phyloP scores from a whole-genome alignment of 1,139 yeast genomes.

The Suzukiozyma palmioleophila region DNA sequence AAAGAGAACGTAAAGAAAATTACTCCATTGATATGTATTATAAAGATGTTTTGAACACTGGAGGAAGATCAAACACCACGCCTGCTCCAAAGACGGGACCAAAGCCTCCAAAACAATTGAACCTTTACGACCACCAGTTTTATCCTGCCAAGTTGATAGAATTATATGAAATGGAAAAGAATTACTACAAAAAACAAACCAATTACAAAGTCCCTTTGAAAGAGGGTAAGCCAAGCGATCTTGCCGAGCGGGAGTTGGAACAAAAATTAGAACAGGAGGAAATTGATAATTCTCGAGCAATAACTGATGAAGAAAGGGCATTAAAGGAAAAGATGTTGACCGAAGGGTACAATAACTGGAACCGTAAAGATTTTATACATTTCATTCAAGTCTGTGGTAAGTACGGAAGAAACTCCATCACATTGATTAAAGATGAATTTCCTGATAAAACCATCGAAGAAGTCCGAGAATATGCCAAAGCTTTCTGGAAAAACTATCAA shows the following conservation, averaged over 20 bases:
- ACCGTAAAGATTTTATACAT: conserved; percentile 66
- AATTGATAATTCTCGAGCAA: conserved; percentile 58
- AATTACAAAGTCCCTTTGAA: conserved; percentile 47
- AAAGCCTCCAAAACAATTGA: conserved; percentile 64
- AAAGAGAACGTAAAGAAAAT: conserved; percentile 75
- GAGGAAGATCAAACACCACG: conserved; percentile 42
- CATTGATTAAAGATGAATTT: conserved; percentile 58
- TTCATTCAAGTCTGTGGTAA: conserved; percentile 59
- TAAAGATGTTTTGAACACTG: conserved; percentile 70
- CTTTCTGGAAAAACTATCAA: conserved; percentile 62
- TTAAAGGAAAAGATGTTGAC: conserved; percentile 50
- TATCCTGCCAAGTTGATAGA: conserved; percentile 59
- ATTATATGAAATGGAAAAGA: conserved; percentile 62
- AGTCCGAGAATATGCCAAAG: conserved; percentile 58
- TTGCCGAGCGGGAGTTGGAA: conserved; percentile 46
- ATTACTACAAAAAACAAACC: conserved; percentile 50
- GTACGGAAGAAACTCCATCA: conserved; percentile 64
- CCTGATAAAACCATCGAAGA: conserved; percentile 66
- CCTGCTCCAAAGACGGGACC: conserved; percentile 41
- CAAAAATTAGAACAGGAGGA: conserved; percentile 57
- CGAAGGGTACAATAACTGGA: conserved; percentile 66
- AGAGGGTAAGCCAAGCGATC: conserved; percentile 37
- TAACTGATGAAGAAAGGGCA: conserved; percentile 64
- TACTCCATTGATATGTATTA: conserved; percentile 77
- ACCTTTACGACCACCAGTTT: conserved; percentile 71